Conservation (phyloP, 305 asterid species). For the Fraxinus sp. region DNA sequence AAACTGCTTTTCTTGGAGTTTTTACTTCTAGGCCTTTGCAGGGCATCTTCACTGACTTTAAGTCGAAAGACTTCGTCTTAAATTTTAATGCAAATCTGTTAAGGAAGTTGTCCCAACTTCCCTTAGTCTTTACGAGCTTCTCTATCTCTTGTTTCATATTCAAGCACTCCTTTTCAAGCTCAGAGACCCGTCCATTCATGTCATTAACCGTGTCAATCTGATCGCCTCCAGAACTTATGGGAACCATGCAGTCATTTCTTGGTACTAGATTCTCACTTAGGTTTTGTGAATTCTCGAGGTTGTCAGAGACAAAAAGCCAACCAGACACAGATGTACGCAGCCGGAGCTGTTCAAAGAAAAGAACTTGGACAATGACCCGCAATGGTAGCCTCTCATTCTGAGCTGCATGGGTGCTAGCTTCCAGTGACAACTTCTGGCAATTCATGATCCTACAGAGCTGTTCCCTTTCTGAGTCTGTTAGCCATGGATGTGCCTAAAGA, state of each 20-base stretch:
- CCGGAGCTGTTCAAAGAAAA: constrained; percentile 59
- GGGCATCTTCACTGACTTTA: constrained; percentile 11
- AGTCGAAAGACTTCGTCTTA: constrained; percentile 29
- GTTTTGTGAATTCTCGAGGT: constrained; percentile 32
- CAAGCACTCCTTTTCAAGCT: constrained; percentile 50
- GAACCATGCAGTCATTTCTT: not conserved
- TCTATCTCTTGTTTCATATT: constrained; percentile 45
- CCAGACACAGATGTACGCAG: constrained; percentile 51
- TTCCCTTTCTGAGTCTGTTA: constrained; percentile 52
- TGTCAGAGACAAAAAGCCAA: constrained; percentile 46
- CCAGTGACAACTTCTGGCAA: constrained; percentile 57
- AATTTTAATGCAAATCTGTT: constrained; percentile 35
- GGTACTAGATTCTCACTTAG: constrained; percentile 21
- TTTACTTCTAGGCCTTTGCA: constrained; percentile 26
- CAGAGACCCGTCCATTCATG: constrained; percentile 39
- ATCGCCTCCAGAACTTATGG: constrained; percentile 10
- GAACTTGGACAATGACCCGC: constrained; percentile 49
- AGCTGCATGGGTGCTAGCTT: constrained; percentile 57
- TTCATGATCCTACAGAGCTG: constrained; percentile 53
- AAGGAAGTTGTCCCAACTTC: constrained; percentile 43
- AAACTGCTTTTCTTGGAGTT: constrained; percentile 24
- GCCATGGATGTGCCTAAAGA: constrained; percentile 51
- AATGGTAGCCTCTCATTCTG: constrained; percentile 62
- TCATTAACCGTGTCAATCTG: constrained; percentile 24
- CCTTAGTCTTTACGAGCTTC: constrained; percentile 43